These are phyloP conservation scores for Thelonectria rubi DNA, from an alignment of 2,329 filamentous ascomycete species.

Conservation along the genomic window DNA sequence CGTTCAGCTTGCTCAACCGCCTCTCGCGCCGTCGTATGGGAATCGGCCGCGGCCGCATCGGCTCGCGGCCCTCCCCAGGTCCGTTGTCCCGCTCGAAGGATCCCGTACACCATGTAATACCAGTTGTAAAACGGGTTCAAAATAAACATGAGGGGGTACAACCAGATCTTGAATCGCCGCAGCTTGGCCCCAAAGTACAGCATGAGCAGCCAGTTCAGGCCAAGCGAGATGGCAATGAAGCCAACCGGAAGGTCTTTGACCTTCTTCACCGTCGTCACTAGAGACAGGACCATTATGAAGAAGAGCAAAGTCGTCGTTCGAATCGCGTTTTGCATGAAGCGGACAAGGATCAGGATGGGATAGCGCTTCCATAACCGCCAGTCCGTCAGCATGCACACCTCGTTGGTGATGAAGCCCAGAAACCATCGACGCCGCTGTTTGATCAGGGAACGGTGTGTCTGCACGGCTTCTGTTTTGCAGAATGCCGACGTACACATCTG, in stretches of 20 bases:
- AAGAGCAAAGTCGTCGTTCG: conserved; percentile 93
- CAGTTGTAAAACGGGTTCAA: conserved; percentile 98
- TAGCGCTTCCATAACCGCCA: conserved; percentile 91
- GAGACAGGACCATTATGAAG: conserved; percentile 89
- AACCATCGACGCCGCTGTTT: conserved; percentile 98
- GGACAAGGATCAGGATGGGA: conserved; percentile 83
- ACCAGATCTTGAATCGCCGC: conserved; percentile 89
- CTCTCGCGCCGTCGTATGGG: conserved; percentile 78
- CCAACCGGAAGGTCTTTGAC: conserved; percentile 85
- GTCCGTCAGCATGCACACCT: conserved; percentile 98
- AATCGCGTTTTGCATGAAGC: conserved; percentile 96
- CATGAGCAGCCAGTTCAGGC: conserved; percentile 95
- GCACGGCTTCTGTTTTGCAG: conserved; percentile 97
- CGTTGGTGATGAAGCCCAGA: conserved; percentile 95
- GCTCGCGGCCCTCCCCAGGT: conserved; percentile 96
- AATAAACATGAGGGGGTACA: conserved; percentile 95
- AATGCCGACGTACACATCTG: conserved; percentile 98
- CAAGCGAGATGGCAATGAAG: conserved; percentile 91
- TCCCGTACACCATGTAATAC: conserved; percentile 97
- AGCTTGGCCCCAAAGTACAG: conserved; percentile 92
- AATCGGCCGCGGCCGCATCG: conserved; percentile 84
- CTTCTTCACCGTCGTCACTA: conserved; percentile 84
- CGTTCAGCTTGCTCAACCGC: conserved; percentile 84
- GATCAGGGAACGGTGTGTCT: conserved; percentile 83
- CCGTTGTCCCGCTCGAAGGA: conserved; percentile 91